phyloP scores from a whole-genome alignment of 75 land plant species.

The Chamaecyparis obtusa region DNA sequence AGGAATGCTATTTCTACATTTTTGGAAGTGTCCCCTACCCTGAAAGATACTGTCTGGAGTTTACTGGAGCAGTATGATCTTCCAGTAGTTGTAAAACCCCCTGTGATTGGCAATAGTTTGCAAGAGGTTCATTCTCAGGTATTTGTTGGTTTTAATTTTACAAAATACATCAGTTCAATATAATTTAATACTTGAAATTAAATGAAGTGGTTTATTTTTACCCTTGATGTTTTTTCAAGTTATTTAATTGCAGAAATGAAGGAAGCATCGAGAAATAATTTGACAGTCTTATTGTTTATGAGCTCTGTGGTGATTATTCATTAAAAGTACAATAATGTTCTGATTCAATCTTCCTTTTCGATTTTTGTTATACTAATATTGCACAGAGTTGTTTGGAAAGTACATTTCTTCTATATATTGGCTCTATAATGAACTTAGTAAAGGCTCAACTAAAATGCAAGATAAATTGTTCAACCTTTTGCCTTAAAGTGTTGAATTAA shows the following conservation, averaged over 20 bases:
- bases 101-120: conserved; percentile 20
- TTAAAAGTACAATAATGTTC: neutral
- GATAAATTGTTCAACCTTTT: neutral
- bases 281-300: neutral
- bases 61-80: conserved; percentile 93
- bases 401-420: neutral
- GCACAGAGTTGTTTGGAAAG: neutral
- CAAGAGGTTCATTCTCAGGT: conserved; percentile 69
- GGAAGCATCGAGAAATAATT: neutral
- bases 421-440: neutral
- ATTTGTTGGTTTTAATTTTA: neutral
- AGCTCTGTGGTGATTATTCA: neutral
- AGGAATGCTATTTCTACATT: conserved; percentile 85
- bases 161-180: neutral
- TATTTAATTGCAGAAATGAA: neutral
- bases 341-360: neutral
- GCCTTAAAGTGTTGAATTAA: neutral
- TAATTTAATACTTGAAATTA: neutral
- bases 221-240: neutral
- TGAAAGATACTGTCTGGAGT: conserved; percentile 87
- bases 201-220: neutral
- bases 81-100: conserved; percentile 75
- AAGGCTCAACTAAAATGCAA: neutral
- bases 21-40: conserved; percentile 57
- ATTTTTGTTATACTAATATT: neutral